Evolutionary conservation across 2,329 filamentous ascomycete genomes (phyloP).

Genomic region (Graphilbum ipis-grandicollis): DNA sequence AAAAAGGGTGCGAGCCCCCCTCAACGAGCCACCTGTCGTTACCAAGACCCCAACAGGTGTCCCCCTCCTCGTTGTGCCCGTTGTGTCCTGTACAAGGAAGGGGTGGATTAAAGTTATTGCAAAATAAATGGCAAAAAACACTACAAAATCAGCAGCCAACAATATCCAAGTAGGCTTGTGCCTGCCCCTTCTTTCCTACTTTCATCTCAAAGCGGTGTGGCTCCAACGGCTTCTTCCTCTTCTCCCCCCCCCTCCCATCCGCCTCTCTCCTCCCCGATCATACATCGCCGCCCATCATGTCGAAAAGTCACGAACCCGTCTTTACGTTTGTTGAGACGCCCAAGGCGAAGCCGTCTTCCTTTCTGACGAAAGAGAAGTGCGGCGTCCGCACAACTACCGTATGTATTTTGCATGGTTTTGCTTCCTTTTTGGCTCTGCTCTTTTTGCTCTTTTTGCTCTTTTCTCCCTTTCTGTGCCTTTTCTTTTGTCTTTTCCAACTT

Average conservation of each 20-base stretch:
- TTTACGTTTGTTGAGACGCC: slow-evolving; percentile 51
- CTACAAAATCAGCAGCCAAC: too few relatives aligned
- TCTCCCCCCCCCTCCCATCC: not conserved
- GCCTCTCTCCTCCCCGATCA: too few relatives aligned
- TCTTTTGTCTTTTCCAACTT: too few relatives aligned
- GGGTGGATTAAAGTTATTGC: too few relatives aligned
- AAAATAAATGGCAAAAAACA: too few relatives aligned
- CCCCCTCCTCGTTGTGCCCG: too few relatives aligned
- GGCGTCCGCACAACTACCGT: slow-evolving; percentile 38
- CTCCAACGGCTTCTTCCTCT: not conserved
- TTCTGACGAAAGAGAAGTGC: slow-evolving; percentile 34
- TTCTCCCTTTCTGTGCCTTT: not conserved
- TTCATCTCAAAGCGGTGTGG: not conserved
- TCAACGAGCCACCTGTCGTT: too few relatives aligned
- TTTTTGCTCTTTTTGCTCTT: not conserved
- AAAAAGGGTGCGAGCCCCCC: not conserved
- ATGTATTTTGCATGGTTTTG: slow-evolving; percentile 11
- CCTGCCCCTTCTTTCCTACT: not conserved
- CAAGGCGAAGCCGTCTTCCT: slow-evolving; percentile 27
- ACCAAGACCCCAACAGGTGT: too few relatives aligned
- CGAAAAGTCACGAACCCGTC: slow-evolving; percentile 32
- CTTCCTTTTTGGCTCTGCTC: not conserved
- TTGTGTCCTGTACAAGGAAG: too few relatives aligned
- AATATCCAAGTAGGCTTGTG: too few relatives aligned
- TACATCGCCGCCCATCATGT: slow-evolving; percentile 24